A percentile compares a stretch with the other conserved stretches of the same genome.
Evolutionary conservation across 768 basidiomycete genomes (phyloP).

Genomic region (Rubroboletus pulcherrimus): DNA sequence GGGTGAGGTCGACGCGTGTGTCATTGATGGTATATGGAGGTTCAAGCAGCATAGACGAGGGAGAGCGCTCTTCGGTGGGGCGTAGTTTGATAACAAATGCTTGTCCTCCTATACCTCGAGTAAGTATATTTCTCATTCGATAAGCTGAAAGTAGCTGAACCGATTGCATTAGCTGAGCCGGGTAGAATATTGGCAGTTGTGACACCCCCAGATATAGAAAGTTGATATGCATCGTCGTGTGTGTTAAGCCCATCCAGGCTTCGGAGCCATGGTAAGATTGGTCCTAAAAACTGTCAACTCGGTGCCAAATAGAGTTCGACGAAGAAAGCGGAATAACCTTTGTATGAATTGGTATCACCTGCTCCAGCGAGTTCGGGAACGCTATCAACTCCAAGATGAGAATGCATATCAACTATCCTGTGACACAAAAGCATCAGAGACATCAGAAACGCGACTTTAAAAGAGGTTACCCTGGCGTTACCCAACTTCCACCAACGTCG

Average conservation of each 20-base stretch:
- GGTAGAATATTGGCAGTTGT: conserved; percentile 82
- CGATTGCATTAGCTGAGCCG: conserved; percentile 72
- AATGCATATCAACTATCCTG: conserved; percentile 65
- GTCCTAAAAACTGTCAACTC: conserved; percentile 30
- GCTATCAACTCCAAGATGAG: conserved; percentile 73
- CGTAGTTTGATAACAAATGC: conserved; percentile 86
- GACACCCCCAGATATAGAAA: conserved; percentile 83
- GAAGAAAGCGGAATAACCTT: conserved; percentile 32
- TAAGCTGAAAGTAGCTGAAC: conserved; percentile 35
- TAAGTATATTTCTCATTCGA: conserved; percentile 6
- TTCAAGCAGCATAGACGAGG: conserved; percentile 81
- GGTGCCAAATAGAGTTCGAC: background rate
- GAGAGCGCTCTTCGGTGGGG: conserved; percentile 68
- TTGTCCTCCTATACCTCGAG: conserved; percentile 61
- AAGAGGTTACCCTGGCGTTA: conserved; percentile 58
- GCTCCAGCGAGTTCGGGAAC: conserved; percentile 51
- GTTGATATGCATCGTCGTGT: conserved; percentile 69
- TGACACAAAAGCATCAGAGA: conserved; percentile 31
- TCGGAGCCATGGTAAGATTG: conserved; percentile 74
- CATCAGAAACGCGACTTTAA: conserved; percentile 35
- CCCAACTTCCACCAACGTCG: conserved; percentile 62
- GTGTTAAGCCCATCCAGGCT: conserved; percentile 85
- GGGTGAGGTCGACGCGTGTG: conserved; percentile 35
- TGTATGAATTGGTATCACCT: conserved; percentile 57
- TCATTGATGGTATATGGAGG: conserved; percentile 65